These are phyloP conservation scores for Penicillium sp. DNA, from an alignment of 2,329 filamentous ascomycete species.

Conservation along the genomic window DNA sequence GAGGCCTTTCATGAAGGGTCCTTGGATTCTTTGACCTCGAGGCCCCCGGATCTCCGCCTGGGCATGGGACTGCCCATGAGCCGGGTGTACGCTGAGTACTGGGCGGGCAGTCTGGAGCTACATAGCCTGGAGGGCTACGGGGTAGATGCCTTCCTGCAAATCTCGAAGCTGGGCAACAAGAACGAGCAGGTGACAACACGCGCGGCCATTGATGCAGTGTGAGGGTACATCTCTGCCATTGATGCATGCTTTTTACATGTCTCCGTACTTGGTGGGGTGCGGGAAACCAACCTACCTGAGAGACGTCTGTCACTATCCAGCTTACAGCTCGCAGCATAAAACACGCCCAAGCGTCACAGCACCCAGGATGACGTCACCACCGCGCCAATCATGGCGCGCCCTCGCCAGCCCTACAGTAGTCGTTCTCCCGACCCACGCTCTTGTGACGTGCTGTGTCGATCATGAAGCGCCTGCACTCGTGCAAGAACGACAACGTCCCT, in stretches of 20 bases:
- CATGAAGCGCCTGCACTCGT: constrained; percentile 28
- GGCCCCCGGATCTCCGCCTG: constrained; percentile 80
- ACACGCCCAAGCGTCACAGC: no score
- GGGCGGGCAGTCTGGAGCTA: constrained; percentile 86
- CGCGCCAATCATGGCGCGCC: background rate
- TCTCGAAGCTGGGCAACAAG: constrained; percentile 94
- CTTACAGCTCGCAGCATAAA: no score
- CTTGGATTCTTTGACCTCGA: constrained; percentile 72
- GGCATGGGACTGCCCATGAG: constrained; percentile 94
- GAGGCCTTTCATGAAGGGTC: constrained; percentile 58
- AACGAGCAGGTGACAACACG: constrained; percentile 86
- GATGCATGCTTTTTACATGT: no score
- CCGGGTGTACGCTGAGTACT: constrained; percentile 94
- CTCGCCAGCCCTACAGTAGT: constrained; percentile 18
- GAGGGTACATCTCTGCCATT: no score
- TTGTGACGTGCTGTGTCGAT: constrained; percentile 24
- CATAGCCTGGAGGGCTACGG: constrained; percentile 95
- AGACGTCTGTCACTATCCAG: no score
- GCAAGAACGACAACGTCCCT: constrained; percentile 26
- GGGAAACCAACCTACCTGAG: no score
- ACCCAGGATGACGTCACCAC: constrained; percentile 11
- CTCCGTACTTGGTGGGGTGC: no score
- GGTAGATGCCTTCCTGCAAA: constrained; percentile 92
- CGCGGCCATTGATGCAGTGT: constrained; percentile 74
- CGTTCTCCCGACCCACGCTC: constrained; percentile 1